Evolutionary conservation across 208 protist species (phyloP), one percentile per base, ranked within the genome.

Genomic region (Leishmania arabica): DNA sequence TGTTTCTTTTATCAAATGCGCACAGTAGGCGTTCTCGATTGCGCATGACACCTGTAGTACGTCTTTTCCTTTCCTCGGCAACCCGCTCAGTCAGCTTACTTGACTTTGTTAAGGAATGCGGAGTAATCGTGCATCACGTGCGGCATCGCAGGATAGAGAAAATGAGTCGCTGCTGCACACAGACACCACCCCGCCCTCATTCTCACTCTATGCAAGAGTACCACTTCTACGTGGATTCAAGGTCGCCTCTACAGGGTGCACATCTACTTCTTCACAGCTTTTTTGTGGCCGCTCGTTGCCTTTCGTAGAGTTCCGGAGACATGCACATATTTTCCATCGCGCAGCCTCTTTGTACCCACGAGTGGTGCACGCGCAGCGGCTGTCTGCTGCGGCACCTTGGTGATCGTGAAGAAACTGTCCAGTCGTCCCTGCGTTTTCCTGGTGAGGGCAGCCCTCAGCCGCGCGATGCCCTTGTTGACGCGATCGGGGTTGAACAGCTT

Each of bases 401-500:
- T 85, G 31, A 97, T 86, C 62, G 88, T 96, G 85, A 98, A 98
- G 72, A 98, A 98, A 79, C 90, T 88, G 76, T 98, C 96, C n/a
- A 98, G 90, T 21, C 96, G 91, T 8, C 88, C 91, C 73, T 98
- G 96, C 49, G 92, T 93, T 82, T 98, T 98, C 74, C 91, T 89
- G 27, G 75, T 85, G 37, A 97, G 75, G 24, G 93, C 90, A 19
- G 86, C 89, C 37, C 88, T 84, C 11, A 99, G 87, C 51, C 95
- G 94, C 27, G 92, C 83, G 68, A 98, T 92, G 17, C 90, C 94
- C 65, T 96, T 96, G 71, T 88, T 71, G 13, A 99, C 95, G 40
- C 97, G 90, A 15, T 98, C 96, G 37, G 95, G 92, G 77, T 97
- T 96, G 88, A 99, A 99, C 34, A 95, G 84, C 86, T 99, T 99